These are phyloP conservation scores for Colletotrichum zoysiae DNA, from an alignment of 2,329 filamentous ascomycete species.

Conservation along the genomic window DNA sequence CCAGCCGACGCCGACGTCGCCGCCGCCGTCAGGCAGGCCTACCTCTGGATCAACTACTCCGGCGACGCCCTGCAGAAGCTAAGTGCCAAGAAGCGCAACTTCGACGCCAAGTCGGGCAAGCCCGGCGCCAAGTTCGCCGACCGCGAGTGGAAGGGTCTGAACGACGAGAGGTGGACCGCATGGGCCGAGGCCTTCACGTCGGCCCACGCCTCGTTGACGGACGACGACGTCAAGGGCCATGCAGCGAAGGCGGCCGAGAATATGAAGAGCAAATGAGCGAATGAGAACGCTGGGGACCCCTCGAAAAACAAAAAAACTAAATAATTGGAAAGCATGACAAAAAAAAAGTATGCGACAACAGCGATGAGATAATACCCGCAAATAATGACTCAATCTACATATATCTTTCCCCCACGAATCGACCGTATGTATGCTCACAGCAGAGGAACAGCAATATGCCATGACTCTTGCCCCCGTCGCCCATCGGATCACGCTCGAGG, in stretches of 20 bases:
- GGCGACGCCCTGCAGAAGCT: constrained; percentile 41
- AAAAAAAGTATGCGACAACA: not conserved
- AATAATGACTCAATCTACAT: not conserved
- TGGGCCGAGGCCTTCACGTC: constrained; percentile 45
- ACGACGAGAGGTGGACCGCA: constrained; percentile 44
- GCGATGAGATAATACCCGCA: not conserved
- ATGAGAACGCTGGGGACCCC: too few relatives aligned
- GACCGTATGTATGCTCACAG: too few relatives aligned
- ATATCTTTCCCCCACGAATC: not conserved
- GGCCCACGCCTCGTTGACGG: not conserved
- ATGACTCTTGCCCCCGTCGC: not conserved
- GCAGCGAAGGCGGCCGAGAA: constrained; percentile 11
- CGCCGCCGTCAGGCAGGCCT: constrained; percentile 44
- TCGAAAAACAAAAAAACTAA: not conserved
- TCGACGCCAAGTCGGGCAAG: constrained; percentile 42
- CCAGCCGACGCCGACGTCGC: constrained; percentile 2
- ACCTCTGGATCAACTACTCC: constrained; percentile 45
- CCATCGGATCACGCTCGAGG: not conserved
- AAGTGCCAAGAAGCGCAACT: constrained; percentile 19
- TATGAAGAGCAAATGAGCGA: constrained; percentile 27
- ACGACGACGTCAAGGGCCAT: constrained; percentile 8
- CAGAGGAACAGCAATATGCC: not conserved
- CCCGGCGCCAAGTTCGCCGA: constrained; percentile 42
- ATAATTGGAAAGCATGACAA: not conserved
- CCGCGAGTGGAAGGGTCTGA: constrained; percentile 47